These are phyloP conservation scores for Colletotrichum cuscutae DNA, from an alignment of 2,329 filamentous ascomycete genomes.

Conservation along the genomic window DNA sequence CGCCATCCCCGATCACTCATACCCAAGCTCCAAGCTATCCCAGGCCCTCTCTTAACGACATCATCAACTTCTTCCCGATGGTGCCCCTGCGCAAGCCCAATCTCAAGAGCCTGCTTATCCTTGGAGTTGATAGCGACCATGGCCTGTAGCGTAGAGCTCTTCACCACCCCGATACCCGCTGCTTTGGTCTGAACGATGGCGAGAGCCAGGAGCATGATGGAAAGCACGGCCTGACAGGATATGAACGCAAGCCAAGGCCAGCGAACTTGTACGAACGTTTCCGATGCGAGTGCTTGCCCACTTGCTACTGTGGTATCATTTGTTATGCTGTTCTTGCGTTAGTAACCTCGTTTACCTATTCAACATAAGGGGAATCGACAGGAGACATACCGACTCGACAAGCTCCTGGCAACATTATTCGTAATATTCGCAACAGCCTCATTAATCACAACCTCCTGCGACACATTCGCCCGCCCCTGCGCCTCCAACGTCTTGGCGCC, in stretches of 20 bases:
- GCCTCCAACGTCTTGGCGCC: neutral
- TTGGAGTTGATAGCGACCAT: neutral
- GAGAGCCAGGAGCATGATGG: slow-evolving; percentile 25
- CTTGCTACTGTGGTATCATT: neutral
- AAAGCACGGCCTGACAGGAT: slow-evolving; percentile 31
- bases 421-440: slow-evolving; percentile 4
- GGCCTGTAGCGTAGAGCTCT: slow-evolving; percentile 21
- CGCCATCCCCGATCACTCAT: neutral
- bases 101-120: neutral
- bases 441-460: neutral
- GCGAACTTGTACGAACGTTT: slow-evolving; percentile 31
- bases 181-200: slow-evolving; percentile 22
- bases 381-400: neutral
- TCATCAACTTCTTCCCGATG: neutral
- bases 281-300: slow-evolving; percentile 6
- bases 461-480: neutral
- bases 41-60: neutral
- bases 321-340: neutral
- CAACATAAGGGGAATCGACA: too few relatives aligned
- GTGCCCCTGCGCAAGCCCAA: neutral
- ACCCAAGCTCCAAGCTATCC: neutral
- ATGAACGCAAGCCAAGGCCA: slow-evolving; percentile 37
- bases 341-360: too few relatives aligned
- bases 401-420: slow-evolving; percentile 5
- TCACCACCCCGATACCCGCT: slow-evolving; percentile 34